Conservation (phyloP, 176 grass and related monocot genomes). For the maize (Zea mays) region Zm-B73-REFERENCE-NAM-5.0 NC_050104.1:76790501-76791000, state of each 20-base stretch:
- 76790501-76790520: too few relatives aligned
- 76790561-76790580: too few relatives aligned
- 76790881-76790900: neutral
- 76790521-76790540: too few relatives aligned
- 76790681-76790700: too few relatives aligned
- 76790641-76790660: too few relatives aligned
- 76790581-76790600: too few relatives aligned
- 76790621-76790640: too few relatives aligned
- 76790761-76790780: constrained; percentile 9
- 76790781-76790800: constrained; percentile 6
- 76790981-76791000: neutral
- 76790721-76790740: too few relatives aligned
- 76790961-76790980: neutral
- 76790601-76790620: too few relatives aligned
- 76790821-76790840: constrained; percentile 20
- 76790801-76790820: neutral
- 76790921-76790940: neutral
- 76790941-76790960: neutral
- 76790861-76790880: constrained; percentile 19
- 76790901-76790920: constrained; percentile 26
- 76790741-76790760: constrained; percentile 37
- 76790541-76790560: too few relatives aligned
- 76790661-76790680: too few relatives aligned
- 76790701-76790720: too few relatives aligned
- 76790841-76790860: constrained; percentile 12